phyloP scores from a whole-genome alignment of 345 rosid species.

The Litchi chinensis region DNA sequence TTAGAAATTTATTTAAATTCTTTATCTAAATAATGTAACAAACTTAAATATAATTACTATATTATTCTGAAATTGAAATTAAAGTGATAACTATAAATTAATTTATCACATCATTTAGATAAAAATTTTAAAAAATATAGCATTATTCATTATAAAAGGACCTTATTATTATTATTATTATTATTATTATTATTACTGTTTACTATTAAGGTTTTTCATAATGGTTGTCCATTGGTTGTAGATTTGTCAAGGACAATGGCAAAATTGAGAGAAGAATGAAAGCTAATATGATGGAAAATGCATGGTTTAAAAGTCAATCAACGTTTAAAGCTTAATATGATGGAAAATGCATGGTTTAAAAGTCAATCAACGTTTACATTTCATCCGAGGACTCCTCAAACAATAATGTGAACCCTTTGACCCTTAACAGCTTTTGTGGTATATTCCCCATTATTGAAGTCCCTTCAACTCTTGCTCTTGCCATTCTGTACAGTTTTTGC shows the following conservation, averaged over 20 bases:
- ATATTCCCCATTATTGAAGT: constrained; percentile 11
- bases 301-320: constrained; percentile 12
- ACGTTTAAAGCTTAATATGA: background rate
- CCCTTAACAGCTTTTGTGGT: constrained; percentile 26
- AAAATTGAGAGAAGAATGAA: constrained; percentile 32
- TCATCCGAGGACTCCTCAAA: background rate
- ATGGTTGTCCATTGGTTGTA: constrained; percentile 30
- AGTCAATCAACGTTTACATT: background rate
- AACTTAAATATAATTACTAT: no score
- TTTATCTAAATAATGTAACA: no score
- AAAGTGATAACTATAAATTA: no score
- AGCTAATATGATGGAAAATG: constrained; percentile 13
- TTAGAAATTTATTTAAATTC: no score
- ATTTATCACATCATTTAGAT: no score
- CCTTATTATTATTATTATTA: no score
- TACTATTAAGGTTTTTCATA: constrained; percentile 27
- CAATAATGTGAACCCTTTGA: constrained; percentile 16
- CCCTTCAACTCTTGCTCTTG: no score
- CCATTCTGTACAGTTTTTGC: no score
- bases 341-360: constrained; percentile 25
- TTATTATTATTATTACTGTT: no score
- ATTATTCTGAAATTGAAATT: no score
- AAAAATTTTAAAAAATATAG: no score
- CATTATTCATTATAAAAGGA: no score
- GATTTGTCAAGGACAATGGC: constrained; percentile 39